Conservation (phyloP, 106 monocot genomes). For the Triglochin maritima region DNA sequence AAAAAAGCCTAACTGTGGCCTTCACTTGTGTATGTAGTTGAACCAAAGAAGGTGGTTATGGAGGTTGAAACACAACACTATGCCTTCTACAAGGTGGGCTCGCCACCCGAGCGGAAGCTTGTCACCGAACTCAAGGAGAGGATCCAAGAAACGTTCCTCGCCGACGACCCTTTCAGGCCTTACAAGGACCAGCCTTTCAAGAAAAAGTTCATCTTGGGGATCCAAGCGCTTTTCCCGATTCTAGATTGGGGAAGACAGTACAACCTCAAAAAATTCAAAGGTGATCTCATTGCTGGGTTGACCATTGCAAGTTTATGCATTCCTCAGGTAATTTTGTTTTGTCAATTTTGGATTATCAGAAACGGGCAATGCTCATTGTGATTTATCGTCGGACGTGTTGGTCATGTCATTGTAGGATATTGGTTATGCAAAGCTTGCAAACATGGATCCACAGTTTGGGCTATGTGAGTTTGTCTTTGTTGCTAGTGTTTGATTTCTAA, state of each 20-base stretch:
- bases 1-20: too few species aligned
- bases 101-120: not conserved
- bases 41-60: too few species aligned
- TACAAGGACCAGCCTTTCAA: constrained; percentile 57
- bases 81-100: not conserved
- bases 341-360: not conserved
- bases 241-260: constrained; percentile 59
- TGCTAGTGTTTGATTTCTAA: too few species aligned
- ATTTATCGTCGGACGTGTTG: too few species aligned
- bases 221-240: constrained; percentile 54
- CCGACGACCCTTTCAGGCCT: constrained; percentile 64
- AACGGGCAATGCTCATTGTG: too few species aligned
- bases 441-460: constrained; percentile 37
- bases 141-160: constrained; percentile 56
- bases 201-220: constrained; percentile 40
- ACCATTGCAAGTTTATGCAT: constrained; percentile 88
- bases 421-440: constrained; percentile 50
- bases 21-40: too few species aligned
- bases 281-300: constrained; percentile 69
- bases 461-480: constrained; percentile 36
- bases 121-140: not conserved
- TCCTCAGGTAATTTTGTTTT: constrained; percentile 48
- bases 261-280: constrained; percentile 43
- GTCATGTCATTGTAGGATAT: constrained; percentile 31
- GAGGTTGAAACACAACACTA: not conserved